Base-by-base conservation (phyloP, 2,329 filamentous ascomycete species). In the Myriosclerotinia curreyana region DNA sequence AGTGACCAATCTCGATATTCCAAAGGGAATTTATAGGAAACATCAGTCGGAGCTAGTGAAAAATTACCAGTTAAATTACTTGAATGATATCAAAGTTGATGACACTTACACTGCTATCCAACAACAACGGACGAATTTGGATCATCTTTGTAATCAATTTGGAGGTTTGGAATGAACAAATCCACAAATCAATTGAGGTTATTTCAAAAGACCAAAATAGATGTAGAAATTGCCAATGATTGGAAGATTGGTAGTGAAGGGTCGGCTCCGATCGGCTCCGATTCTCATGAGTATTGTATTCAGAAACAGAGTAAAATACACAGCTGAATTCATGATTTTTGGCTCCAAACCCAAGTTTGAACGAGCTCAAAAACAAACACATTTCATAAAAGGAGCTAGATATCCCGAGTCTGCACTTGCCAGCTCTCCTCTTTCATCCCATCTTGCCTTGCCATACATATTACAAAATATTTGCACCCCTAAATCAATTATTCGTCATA, bases 251-350 rank as follows among this genome's bases (percentile, higher is more conserved):
- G 22, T 8, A 20, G 28, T 31, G 15, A 59, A 25, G 8, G 22
- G n/a, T n/a, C 55, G 55, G 55, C 20, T 49, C 55, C 55, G 55
- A 59, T 22, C 55, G 55, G 55, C 14, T 59, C 55, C 55, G 55
- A 2, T 15, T 25, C 20, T 2, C 44, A 48, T 36, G 25, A 48
- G n/a, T 42, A 58, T 48, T 14, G 31, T 14, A 12, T 17, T 5
- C 1, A 59, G 20, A 12, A 59, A 48, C 7, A 59, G n/a, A 59
- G 28, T 2, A 20, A 9, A 44, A 38, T 48, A 48, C 36, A 59
- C 42, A 25, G 42, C 42, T 59, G 28, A 25, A 36, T 42, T 12
- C 46, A 15, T 3, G 17, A 11, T 0, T 15, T 48, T 52, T 52
- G 50, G 50, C 28, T 52, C n/a, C 31, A 36, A 53, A 38, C 12